Percentiles rank a stretch among this genome's conserved stretches.
Conservation (phyloP, 2,329 filamentous ascomycete species). For the Fusarium piperis region DNA sequence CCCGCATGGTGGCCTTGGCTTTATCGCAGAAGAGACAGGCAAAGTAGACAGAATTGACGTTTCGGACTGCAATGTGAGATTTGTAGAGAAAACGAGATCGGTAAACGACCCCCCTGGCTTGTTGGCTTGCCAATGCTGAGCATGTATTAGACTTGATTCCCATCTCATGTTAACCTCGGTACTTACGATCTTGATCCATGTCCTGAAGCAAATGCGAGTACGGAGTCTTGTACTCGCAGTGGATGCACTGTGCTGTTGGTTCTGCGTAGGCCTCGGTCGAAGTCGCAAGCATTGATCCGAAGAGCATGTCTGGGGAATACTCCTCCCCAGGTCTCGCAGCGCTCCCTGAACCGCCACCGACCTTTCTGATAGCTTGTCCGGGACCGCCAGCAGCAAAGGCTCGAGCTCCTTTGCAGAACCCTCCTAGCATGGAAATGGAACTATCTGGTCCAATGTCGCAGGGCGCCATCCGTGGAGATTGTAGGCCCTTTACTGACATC, state of each 20-base stretch:
- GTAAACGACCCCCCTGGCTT: slow-evolving; percentile 48
- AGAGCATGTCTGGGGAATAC: slow-evolving; percentile 8
- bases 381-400: slow-evolving; percentile 48
- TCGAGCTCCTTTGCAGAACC: slow-evolving; percentile 53
- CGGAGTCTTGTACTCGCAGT: slow-evolving; percentile 39
- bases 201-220: slow-evolving; percentile 47
- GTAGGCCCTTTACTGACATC: background rate
- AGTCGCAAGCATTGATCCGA: slow-evolving; percentile 20
- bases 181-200: slow-evolving; percentile 43
- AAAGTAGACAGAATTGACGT: slow-evolving; percentile 48
- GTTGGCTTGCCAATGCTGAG: slow-evolving; percentile 48
- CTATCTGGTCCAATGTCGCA: slow-evolving; percentile 46
- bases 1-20: slow-evolving; percentile 47
- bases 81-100: slow-evolving; percentile 55
- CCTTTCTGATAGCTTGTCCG: slow-evolving; percentile 49
- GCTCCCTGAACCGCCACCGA: slow-evolving; percentile 30
- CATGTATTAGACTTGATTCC: background rate
- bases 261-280: slow-evolving; percentile 24
- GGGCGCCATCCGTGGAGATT: background rate
- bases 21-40: slow-evolving; percentile 45
- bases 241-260: slow-evolving; percentile 36
- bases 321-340: background rate
- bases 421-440: slow-evolving; percentile 48
- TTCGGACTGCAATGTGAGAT: slow-evolving; percentile 49
- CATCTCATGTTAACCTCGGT: background rate